phyloP scores from a whole-genome alignment of 345 rosid species.

The Pelargonium nanum region DNA sequence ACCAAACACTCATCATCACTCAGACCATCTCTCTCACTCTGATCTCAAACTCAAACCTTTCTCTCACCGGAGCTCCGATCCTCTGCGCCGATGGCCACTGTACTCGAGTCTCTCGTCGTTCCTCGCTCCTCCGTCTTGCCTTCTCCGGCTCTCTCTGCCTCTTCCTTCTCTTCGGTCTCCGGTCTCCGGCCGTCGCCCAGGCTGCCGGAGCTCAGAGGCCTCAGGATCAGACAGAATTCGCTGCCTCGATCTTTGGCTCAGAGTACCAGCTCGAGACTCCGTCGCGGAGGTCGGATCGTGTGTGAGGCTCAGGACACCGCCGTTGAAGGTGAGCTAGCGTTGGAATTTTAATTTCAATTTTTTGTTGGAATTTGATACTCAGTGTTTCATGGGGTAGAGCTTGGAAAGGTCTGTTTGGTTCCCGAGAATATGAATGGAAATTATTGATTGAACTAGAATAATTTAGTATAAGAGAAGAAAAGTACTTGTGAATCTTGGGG shows the following conservation, averaged over 20 bases:
- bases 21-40: neutral
- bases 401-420: no score
- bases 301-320: conserved; percentile 40
- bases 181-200: conserved; percentile 11
- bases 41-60: neutral
- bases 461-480: no score
- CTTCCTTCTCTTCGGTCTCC: conserved; percentile 13
- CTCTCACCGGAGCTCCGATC: neutral
- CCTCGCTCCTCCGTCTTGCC: conserved; percentile 12
- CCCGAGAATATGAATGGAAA: no score
- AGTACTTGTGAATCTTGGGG: no score
- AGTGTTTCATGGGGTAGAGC: no score
- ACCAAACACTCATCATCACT: neutral
- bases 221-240: conserved; percentile 19
- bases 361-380: neutral
- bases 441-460: no score
- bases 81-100: conserved; percentile 25
- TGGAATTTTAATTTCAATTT: neutral
- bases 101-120: conserved; percentile 20
- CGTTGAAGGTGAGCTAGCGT: conserved; percentile 19
- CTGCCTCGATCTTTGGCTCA: conserved; percentile 6
- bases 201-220: conserved; percentile 22
- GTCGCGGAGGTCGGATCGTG: conserved; percentile 15
- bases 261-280: conserved; percentile 6
- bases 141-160: neutral